Evolutionary conservation across 805 yeast species (phyloP), one percentile per base, ranked within the genome.

Genomic region (Candida germanica): DNA sequence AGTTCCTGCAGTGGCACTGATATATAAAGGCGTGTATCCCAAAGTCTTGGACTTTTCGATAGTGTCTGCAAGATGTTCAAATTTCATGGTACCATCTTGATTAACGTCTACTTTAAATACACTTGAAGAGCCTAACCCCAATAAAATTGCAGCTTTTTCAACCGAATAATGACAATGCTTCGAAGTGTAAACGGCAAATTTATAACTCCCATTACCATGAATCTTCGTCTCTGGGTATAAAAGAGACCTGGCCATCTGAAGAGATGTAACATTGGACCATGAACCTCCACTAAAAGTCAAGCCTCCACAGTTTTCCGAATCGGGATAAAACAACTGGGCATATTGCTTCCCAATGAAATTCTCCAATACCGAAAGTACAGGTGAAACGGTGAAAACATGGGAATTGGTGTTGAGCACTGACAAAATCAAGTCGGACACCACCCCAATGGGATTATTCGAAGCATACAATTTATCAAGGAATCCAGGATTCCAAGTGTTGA

Each of bases 1-100:
- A 8, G 94, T 84, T 1, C 95, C 95, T 0, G 95, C 94, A 3
- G 95, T 87, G 9, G 83, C 88, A 52, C 81, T 84, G 39, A 87
- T 64, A 53, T 82, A 84, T 23, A 86, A 61, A 1, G 95, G 95
- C 0, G 82, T 79, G 50, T 47, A 73, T 0, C 94, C 93, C n/a
- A 70, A 58, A 0, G 37, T 31, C 12, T 53, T 58, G 5, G 85
- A 64, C 29, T 59, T 46, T 10, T 42, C 46, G 16, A 86, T 79
- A 22, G 62, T 53, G 3, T 33, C 29, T 15, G 69, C 78, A 29
- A 86, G 62, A 18, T 70, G 67, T 0, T 51, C 60, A 1, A 64
- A 64, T 27, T 70, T 64, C 83, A 86, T 72, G 16, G 69, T 54
- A 2, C 94, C 94, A 21, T 68, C 69, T 1, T 42, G 46, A 40